Base-by-base conservation (phyloP, 148 eudicot species). In the Suaeda aralocaspica region DNA sequence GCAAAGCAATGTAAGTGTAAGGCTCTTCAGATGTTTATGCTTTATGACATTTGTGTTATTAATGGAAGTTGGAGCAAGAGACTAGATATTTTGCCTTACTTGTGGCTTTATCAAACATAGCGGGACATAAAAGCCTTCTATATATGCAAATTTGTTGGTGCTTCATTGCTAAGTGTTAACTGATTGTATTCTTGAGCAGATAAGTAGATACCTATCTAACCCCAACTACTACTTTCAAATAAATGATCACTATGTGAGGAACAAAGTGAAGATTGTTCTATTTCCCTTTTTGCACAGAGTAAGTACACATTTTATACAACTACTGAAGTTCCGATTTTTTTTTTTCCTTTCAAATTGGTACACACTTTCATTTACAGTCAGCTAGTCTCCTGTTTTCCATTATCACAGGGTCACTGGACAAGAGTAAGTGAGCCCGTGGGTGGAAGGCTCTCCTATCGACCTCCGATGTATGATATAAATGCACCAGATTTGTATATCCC, bases 221-320 rank as follows among this genome's bases (percentile, higher is more conserved):
- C 93, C 96, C 10, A 93, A 91, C 77, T 94, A 94, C 71, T 94
- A 94, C 80, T 91, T 94, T 81, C 97, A 94, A 89, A 96, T 94
- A 70, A 91, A 91, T 68, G 97, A 94, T 72, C 87, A 89, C 36
- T 94, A 94, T 66, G 99, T 91, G 82, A 86, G 84, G 85, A 94
- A 89, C 85, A 94, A 94, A 65, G 76, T 94, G 81, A 89, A 94
- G 85, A 88, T 94, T 72, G 86, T 91, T 59, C 84, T 94, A 28
- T 83, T 91, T 77, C 96, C 99, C 2, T 89, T 91, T 76, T 74
- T 94, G 74, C 96, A 94, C 78, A 83, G 96, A 85, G 99, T 94
- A 86, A 88, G 82, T 36, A 50, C 48, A 64, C 72, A 49, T 24
- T 42, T 14, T 42, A 5, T 42, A 14, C 0, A 8, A 1, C 9